These are phyloP conservation scores for Gamsiella multidivaricata DNA, from an alignment of 192 early-diverging fungal species.

Conservation along the genomic window DNA sequence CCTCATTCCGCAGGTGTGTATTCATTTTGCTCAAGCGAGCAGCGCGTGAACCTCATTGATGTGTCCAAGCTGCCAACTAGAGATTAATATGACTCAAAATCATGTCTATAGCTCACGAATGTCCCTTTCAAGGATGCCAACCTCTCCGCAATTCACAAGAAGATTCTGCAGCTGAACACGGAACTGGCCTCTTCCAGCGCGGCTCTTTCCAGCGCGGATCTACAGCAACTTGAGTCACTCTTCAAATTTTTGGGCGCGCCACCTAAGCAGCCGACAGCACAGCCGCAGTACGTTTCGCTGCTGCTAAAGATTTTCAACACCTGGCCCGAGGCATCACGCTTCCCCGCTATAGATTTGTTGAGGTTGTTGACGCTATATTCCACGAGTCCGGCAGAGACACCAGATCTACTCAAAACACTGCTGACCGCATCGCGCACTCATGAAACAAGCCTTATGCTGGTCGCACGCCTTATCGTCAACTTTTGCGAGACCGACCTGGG, in stretches of 20 bases:
- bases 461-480: constrained; percentile 76
- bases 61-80: too few species aligned
- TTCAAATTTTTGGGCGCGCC: constrained; percentile 56
- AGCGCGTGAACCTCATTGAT: too few species aligned
- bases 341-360: constrained; percentile 81
- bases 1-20: constrained; percentile 27
- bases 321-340: constrained; percentile 72
- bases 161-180: constrained; percentile 77
- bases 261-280: constrained; percentile 11
- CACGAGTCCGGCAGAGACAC: constrained; percentile 57
- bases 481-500: constrained; percentile 70
- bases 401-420: constrained; percentile 56
- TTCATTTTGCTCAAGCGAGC: too few species aligned
- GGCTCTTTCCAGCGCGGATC: constrained; percentile 20
- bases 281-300: constrained; percentile 48
- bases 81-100: too few species aligned
- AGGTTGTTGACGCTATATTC: constrained; percentile 73
- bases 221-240: constrained; percentile 39
- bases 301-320: constrained; percentile 64
- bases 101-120: constrained; percentile 58
- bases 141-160: constrained; percentile 74
- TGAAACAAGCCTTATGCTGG: constrained; percentile 84
- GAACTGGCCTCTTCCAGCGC: constrained; percentile 50
- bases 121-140: constrained; percentile 80
- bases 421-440: constrained; percentile 53